Evolutionary conservation across 352 stramenopile genomes (phyloP).

Genomic region (Pythium scleroteichum): DNA sequence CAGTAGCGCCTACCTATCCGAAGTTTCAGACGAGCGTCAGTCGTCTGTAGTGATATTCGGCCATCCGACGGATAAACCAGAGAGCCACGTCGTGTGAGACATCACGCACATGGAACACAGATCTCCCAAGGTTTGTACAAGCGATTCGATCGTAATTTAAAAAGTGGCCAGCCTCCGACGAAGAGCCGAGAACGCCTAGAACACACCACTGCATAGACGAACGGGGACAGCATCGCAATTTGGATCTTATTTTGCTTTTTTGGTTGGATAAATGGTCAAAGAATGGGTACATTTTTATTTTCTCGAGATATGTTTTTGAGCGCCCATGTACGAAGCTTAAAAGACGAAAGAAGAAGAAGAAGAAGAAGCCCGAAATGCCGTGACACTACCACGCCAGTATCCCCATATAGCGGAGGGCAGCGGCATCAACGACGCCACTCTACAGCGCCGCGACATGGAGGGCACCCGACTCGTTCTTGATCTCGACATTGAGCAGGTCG

Average conservation of each 20-base stretch:
- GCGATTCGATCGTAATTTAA: conserved; percentile 1
- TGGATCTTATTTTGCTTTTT: too few species aligned
- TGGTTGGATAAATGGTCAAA: too few species aligned
- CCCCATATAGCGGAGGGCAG: too few species aligned
- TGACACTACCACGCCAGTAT: too few species aligned
- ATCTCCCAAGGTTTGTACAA: not conserved
- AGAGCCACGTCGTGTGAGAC: conserved; percentile 26
- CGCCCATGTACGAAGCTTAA: not conserved
- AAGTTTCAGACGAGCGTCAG: conserved; percentile 50
- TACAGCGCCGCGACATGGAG: conserved; percentile 46
- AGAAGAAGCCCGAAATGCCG: not conserved
- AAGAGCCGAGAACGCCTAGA: too few species aligned
- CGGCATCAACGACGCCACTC: too few species aligned
- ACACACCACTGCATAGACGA: too few species aligned
- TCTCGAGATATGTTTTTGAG: too few species aligned
- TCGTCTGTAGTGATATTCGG: conserved; percentile 77
- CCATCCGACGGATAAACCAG: conserved; percentile 27
- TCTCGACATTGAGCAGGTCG: conserved; percentile 60
- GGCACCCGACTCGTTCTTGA: conserved; percentile 40
- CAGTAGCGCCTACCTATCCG: conserved; percentile 63
- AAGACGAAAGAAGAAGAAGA: not conserved
- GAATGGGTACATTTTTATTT: too few species aligned
- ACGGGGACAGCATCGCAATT: too few species aligned
- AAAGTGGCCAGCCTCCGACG: not conserved
- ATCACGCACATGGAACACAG: too few species aligned